A percentile compares a stretch with the other conserved stretches of the same genome.
Conservation (phyloP, 2,329 filamentous ascomycete species). For the Cadophora luteo-olivacea region DNA sequence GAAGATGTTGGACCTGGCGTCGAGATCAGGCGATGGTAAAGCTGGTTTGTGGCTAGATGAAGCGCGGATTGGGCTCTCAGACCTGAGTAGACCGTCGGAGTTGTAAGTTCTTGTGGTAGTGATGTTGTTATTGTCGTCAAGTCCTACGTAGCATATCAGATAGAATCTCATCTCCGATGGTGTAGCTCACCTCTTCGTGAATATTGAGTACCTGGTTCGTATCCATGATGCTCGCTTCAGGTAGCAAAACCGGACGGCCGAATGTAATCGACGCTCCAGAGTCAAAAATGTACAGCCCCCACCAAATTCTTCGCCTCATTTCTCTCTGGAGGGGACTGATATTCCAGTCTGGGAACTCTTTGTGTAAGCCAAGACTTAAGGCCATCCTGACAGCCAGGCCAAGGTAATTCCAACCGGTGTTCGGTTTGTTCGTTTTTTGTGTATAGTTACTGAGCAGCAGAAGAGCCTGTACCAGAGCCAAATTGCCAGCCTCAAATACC, state of each 20-base stretch:
- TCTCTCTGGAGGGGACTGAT: constrained; percentile 44
- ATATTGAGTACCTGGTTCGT: constrained; percentile 33
- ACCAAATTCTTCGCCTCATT: constrained; percentile 50
- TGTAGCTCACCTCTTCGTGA: constrained; percentile 25
- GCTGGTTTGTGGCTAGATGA: constrained; percentile 51
- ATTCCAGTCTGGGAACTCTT: constrained; percentile 48
- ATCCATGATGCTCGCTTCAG: constrained; percentile 29
- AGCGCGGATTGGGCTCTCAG: constrained; percentile 51
- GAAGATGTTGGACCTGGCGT: constrained; percentile 49
- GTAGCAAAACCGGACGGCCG: constrained; percentile 45
- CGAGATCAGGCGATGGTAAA: constrained; percentile 53
- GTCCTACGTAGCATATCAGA: constrained; percentile 35
- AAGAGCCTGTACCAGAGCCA: constrained; percentile 54
- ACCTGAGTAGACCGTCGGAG: constrained; percentile 51
- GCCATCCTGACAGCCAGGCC: constrained; percentile 59
- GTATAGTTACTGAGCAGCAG: constrained; percentile 55
- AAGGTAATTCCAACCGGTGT: constrained; percentile 58
- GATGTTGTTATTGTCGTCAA: constrained; percentile 47
- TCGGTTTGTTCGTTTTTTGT: constrained; percentile 56
- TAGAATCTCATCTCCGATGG: not conserved
- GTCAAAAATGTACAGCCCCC: constrained; percentile 53
- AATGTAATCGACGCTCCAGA: constrained; percentile 56
- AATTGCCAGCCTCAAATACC: constrained; percentile 50
- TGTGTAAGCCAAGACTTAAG: constrained; percentile 56
- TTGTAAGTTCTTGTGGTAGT: constrained; percentile 47